These are phyloP conservation scores for Mucor mucedo DNA, from an alignment of 371 early-diverging fungal species.

Conservation along the genomic window DNA sequence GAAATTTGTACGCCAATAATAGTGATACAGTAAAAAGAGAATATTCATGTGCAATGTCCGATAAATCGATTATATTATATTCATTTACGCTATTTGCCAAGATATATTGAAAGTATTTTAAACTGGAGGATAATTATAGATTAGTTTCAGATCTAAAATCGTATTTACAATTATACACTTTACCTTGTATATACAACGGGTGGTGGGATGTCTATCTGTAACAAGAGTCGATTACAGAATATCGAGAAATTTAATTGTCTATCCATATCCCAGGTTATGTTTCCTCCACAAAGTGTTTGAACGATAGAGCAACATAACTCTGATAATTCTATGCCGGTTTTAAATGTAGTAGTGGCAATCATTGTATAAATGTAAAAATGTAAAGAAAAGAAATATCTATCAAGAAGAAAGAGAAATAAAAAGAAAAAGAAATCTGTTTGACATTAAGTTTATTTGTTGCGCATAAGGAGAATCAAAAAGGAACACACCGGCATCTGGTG, in stretches of 20 bases:
- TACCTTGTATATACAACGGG: slow-evolving; percentile 41
- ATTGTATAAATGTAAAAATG: slow-evolving; percentile 1
- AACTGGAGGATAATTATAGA: slow-evolving; percentile 16
- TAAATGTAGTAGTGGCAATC: slow-evolving; percentile 1
- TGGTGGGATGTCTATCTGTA: slow-evolving; percentile 20
- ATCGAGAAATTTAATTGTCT: slow-evolving; percentile 24
- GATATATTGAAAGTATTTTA: slow-evolving; percentile 37
- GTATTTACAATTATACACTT: neutral
- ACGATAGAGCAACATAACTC: slow-evolving; percentile 22
- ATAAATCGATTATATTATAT: slow-evolving; percentile 22
- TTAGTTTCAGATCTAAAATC: neutral
- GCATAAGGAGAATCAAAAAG: slow-evolving; percentile 24
- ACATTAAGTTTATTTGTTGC: slow-evolving; percentile 12
- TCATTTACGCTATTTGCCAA: slow-evolving; percentile 25
- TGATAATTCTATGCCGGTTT: slow-evolving; percentile 17
- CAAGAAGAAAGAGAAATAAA: neutral
- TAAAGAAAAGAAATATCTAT: neutral
- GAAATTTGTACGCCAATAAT: slow-evolving; percentile 41
- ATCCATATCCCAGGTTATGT: slow-evolving; percentile 23
- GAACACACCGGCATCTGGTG: slow-evolving; percentile 13
- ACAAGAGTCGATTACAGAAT: slow-evolving; percentile 24
- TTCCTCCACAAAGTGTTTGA: slow-evolving; percentile 14
- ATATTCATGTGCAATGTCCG: slow-evolving; percentile 33
- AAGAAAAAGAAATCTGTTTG: slow-evolving; percentile 8
- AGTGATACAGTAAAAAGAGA: slow-evolving; percentile 41